Evolutionary conservation across 345 rosid species (phyloP).

Genomic region (Eucalyptus fibrosa): DNA sequence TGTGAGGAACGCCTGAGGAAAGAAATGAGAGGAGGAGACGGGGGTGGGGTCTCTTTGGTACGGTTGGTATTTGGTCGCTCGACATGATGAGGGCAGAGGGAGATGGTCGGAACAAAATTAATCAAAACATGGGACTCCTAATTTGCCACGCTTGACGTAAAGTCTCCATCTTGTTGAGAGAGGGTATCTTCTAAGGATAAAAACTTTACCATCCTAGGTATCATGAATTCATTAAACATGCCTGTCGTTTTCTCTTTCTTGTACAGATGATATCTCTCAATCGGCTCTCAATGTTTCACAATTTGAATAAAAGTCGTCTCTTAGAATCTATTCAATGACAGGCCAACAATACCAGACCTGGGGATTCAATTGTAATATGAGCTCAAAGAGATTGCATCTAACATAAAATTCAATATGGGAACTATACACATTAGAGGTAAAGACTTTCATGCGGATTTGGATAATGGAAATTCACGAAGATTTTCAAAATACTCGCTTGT

Average conservation of each 20-base stretch:
- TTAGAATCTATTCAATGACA: rapidly evolving
- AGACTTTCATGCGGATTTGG: not conserved
- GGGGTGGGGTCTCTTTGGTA: not conserved
- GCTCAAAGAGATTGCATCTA: not conserved
- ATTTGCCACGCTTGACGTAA: not conserved
- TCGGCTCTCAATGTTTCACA: not conserved
- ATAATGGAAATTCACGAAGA: not conserved
- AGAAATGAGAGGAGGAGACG: not conserved
- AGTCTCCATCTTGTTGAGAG: not conserved
- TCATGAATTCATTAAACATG: not conserved
- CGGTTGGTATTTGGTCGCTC: not conserved
- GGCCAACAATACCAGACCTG: not conserved
- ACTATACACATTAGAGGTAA: not conserved
- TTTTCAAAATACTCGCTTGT: not conserved
- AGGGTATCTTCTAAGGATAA: not conserved
- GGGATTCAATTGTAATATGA: rapidly evolving
- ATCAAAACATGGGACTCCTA: not conserved
- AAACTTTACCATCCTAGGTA: not conserved
- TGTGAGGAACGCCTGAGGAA: not conserved
- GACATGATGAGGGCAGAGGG: not conserved
- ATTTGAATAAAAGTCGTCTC: not conserved
- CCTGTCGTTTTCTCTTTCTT: not conserved
- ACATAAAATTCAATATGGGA: not conserved
- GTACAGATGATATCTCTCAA: not conserved
- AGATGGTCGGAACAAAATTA: not conserved